Percentiles rank a stretch among this genome's conserved stretches.
phyloP scores from a whole-genome alignment of 192 early-diverging fungal genomes.

The Mortierella hygrophila region DNA sequence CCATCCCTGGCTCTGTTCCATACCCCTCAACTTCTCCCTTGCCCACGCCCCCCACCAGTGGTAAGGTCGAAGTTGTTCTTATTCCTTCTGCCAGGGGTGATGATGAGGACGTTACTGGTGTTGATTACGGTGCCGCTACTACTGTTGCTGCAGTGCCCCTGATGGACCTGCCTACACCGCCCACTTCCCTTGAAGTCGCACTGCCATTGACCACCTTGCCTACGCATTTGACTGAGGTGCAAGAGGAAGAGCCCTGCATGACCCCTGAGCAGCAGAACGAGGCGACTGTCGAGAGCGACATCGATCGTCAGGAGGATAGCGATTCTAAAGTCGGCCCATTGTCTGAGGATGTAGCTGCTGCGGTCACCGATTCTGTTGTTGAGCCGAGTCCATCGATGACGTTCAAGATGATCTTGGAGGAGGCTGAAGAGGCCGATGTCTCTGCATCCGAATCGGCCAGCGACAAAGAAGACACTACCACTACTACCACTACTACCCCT shows the following conservation, averaged over 20 bases:
- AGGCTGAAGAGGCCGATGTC: slow-evolving; percentile 17
- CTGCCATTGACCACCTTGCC: background rate
- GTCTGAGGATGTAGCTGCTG: background rate
- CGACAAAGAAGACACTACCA: background rate
- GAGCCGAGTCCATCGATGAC: background rate
- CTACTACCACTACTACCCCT: background rate
- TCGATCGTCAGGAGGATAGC: background rate
- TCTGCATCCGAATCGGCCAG: background rate
- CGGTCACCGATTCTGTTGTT: background rate
- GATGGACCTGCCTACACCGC: background rate
- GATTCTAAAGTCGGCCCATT: background rate
- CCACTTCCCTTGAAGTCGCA: background rate
- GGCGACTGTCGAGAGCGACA: background rate
- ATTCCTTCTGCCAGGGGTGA: background rate
- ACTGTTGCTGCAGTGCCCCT: background rate
- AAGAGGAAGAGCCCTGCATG: slow-evolving; percentile 6
- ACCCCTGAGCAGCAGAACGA: background rate
- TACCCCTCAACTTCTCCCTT: background rate
- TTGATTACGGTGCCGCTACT: background rate
- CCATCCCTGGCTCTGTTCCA: slow-evolving; percentile 9
- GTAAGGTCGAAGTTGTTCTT: background rate
- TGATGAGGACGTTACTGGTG: background rate
- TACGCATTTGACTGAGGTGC: background rate
- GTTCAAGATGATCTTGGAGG: slow-evolving; percentile 39
- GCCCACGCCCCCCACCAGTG: background rate